A percentile compares a stretch with the other conserved stretches of the same genome.
phyloP scores from a whole-genome alignment of 495 filamentous ascomycete genomes.

The Filosporella fistucella region DNA sequence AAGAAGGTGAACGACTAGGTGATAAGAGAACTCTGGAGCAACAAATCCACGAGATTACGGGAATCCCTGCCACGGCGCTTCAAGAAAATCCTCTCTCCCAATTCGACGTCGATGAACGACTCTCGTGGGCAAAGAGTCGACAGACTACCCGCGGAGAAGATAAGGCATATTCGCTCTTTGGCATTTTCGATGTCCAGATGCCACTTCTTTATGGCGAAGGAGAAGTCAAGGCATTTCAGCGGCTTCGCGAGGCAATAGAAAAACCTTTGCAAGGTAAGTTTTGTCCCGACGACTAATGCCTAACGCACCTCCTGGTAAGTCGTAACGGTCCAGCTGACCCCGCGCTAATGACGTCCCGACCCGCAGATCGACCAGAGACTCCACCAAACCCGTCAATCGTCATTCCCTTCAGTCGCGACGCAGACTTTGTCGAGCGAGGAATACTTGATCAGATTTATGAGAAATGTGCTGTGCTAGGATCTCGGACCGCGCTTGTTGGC shows the following conservation, averaged over 20 bases:
- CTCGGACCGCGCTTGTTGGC: conserved; percentile 25
- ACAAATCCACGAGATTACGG: background rate
- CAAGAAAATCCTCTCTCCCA: background rate
- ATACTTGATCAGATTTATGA: conserved; percentile 28
- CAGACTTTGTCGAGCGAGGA: conserved; percentile 28
- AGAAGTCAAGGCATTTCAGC: conserved; percentile 1
- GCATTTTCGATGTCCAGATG: conserved; percentile 1
- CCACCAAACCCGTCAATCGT: conserved; percentile 19
- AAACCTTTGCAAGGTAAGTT: background rate
- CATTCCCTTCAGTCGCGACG: conserved; percentile 33
- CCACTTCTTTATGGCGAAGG: conserved; percentile 5
- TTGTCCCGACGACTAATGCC: background rate
- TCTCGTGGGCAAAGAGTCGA: conserved; percentile 1
- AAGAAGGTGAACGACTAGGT: background rate
- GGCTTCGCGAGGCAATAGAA: background rate
- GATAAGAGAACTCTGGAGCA: conserved; percentile 2
- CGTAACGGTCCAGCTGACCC: conserved; percentile 19
- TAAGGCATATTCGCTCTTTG: conserved; percentile 6
- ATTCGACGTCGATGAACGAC: conserved; percentile 1
- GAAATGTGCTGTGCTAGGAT: conserved; percentile 23
- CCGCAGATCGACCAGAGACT: conserved; percentile 24
- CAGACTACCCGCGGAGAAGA: background rate
- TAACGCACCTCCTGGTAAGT: conserved; percentile 29
- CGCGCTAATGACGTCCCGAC: conserved; percentile 13
- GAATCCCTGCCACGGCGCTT: background rate